Evolutionary conservation across 2,329 filamentous ascomycete genomes (phyloP).

Genomic region (Xylariaceae sp.): DNA sequence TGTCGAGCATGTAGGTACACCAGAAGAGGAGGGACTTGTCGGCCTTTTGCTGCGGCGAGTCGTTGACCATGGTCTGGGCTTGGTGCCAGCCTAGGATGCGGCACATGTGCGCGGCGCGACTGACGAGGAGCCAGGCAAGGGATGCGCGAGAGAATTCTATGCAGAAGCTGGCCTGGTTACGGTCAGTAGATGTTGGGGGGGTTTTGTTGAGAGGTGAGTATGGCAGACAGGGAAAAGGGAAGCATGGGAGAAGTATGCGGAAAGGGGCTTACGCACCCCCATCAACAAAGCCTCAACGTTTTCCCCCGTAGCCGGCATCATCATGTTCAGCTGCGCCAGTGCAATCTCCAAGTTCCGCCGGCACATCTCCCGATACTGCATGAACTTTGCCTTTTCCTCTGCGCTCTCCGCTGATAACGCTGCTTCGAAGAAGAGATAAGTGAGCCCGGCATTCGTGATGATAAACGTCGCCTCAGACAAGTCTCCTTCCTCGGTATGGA

Average conservation of each 20-base stretch:
- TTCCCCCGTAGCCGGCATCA: slow-evolving; percentile 42
- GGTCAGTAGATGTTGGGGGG: slow-evolving; percentile 3
- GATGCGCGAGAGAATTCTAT: slow-evolving; percentile 28
- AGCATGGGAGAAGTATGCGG: too few relatives aligned
- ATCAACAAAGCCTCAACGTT: slow-evolving; percentile 46
- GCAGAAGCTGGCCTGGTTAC: slow-evolving; percentile 18
- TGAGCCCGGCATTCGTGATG: slow-evolving; percentile 27
- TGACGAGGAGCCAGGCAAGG: slow-evolving; percentile 26
- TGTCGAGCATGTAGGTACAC: slow-evolving; percentile 53
- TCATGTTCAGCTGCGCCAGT: slow-evolving; percentile 35
- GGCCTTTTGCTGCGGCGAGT: slow-evolving; percentile 20
- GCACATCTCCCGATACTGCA: slow-evolving; percentile 23
- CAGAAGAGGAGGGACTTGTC: slow-evolving; percentile 48
- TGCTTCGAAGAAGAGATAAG: slow-evolving; percentile 30
- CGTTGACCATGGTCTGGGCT: slow-evolving; percentile 22
- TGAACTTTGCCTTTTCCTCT: slow-evolving; percentile 20
- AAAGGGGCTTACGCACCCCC: slow-evolving; percentile 30
- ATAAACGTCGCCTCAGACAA: slow-evolving; percentile 47
- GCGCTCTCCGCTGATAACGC: slow-evolving; percentile 16
- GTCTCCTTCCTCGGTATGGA: slow-evolving; percentile 48
- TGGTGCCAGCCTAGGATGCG: slow-evolving; percentile 29
- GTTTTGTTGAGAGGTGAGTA: too few relatives aligned
- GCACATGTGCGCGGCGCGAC: slow-evolving; percentile 29
- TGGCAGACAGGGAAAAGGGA: not conserved
- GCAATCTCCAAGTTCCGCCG: slow-evolving; percentile 28